Evolutionary conservation across 306 rosid species (phyloP).

Genomic region (Gastrolobium bilobum): DNA sequence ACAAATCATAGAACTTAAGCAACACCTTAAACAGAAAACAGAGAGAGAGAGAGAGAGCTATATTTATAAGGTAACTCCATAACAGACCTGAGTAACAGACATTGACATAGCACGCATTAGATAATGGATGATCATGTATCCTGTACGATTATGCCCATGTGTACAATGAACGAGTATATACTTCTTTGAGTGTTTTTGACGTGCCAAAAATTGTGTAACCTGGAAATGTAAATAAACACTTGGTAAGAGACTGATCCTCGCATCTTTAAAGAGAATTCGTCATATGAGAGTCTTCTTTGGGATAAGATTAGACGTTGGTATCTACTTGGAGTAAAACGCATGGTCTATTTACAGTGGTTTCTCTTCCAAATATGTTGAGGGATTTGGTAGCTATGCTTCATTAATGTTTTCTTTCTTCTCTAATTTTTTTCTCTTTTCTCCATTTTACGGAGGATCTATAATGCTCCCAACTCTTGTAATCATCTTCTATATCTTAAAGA

Average conservation of each 20-base stretch:
- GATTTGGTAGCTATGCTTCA: not conserved
- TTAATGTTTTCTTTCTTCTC: not conserved
- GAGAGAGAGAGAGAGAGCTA: not conserved
- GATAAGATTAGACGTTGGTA: not conserved
- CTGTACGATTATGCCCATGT: conserved; percentile 98
- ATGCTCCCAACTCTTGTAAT: not conserved
- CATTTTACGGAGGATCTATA: not conserved
- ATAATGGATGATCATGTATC: conserved; percentile 93
- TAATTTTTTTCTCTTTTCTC: not conserved
- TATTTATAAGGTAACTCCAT: conserved; percentile 31
- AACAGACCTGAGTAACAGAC: conserved; percentile 88
- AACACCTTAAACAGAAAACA: conserved; percentile 29
- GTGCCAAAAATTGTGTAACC: conserved; percentile 83
- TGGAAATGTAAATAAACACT: conserved; percentile 53
- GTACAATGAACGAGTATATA: conserved; percentile 98
- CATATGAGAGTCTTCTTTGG: not conserved
- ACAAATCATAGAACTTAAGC: conserved; percentile 36
- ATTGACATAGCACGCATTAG: conserved; percentile 81
- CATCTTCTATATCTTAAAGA: not conserved
- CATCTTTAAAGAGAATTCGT: not conserved
- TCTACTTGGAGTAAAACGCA: not conserved
- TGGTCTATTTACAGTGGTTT: not conserved
- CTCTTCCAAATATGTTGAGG: not conserved
- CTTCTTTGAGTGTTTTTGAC: conserved; percentile 91
- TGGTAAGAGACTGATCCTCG: not conserved